Percentiles rank a stretch among this genome's conserved stretches.
phyloP scores from a whole-genome alignment of 805 yeast species.

The Suhomyces canberraensis region DNA sequence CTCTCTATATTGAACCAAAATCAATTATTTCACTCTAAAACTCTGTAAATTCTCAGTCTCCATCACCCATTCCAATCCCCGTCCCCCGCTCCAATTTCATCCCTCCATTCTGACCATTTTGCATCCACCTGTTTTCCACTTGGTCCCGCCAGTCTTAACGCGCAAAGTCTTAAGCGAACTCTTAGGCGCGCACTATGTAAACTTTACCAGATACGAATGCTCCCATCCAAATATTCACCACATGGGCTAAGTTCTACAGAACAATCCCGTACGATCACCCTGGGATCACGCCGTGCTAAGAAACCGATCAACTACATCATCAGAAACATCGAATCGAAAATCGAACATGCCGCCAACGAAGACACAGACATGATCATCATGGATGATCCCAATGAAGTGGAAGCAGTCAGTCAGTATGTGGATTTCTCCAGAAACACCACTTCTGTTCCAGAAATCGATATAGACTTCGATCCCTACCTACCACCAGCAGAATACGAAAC shows the following conservation, averaged over 20 bases:
- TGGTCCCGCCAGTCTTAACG: background rate
- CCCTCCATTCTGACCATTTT: background rate
- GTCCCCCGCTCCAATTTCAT: background rate
- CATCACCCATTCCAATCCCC: background rate
- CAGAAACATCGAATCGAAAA: constrained; percentile 22
- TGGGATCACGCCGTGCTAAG: constrained; percentile 15
- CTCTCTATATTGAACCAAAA: no score
- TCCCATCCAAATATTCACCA: constrained; percentile 39
- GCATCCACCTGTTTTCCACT: background rate
- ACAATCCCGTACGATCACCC: constrained; percentile 22
- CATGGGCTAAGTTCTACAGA: constrained; percentile 28
- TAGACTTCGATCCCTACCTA: background rate
- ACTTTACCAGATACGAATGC: background rate
- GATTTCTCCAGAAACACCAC: background rate
- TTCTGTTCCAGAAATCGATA: background rate
- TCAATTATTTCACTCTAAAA: no score
- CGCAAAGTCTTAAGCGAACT: background rate
- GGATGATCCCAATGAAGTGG: constrained; percentile 44
- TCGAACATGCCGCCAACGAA: constrained; percentile 18
- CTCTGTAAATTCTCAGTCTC: no score
- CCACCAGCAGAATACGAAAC: constrained; percentile 4
- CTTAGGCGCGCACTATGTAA: no score
- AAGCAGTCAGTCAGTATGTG: constrained; percentile 42
- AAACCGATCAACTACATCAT: constrained; percentile 21
- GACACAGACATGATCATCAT: constrained; percentile 45